Base-by-base conservation (phyloP, 2,329 filamentous ascomycete genomes). In the Didymella sp. region DNA sequence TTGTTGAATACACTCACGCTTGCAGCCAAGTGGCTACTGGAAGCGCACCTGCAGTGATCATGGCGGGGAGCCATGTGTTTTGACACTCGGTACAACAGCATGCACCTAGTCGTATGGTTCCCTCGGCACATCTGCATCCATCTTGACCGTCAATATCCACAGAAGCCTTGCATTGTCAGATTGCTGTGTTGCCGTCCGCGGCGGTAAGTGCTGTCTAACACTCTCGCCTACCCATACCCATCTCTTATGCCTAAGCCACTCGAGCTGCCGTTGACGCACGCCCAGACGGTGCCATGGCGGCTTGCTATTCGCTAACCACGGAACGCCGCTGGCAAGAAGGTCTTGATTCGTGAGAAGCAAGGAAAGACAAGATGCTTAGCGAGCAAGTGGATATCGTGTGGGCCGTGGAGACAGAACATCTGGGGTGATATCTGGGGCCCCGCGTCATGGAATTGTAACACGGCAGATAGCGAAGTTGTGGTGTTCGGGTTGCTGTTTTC, bases 381-480 rank as follows among this genome's bases (percentile, higher is more conserved):
- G 48, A 57, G 54, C 28, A 37, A 24, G 47, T 51, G 47, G 51
- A 15, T 48, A 35, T n/a, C 6, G 19, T 47, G 51, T 44, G 43
- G 48, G 43, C 21, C 48, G 12, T 27, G 27, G 24, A 38, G 13
- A 41, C 22, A n/a, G 45, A 51, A 33, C 35, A 5, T 51, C 47
- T 51, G 52, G 52, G 52, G 53, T 45, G 25, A 19, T 28, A 7
- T 50, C 50, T 33, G 56, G 56, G 47, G 51, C 56, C 51, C 56
- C 51, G 51, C 56, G 38, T 57, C 37, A 47, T 51, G 13, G 28
- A 33, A 13, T 33, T 30, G 44, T 19, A 47, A 6, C 12, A 24
- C 53, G 52, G 52, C 52, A 50, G 22, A 46, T 46, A 13, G 33
- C 42, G 33, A 48, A 35, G 24, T 31, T 22, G 46, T 17, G 21